These are phyloP conservation scores for Beauveria pseudobassiana DNA, from an alignment of 2,329 filamentous ascomycete genomes.

Conservation along the genomic window DNA sequence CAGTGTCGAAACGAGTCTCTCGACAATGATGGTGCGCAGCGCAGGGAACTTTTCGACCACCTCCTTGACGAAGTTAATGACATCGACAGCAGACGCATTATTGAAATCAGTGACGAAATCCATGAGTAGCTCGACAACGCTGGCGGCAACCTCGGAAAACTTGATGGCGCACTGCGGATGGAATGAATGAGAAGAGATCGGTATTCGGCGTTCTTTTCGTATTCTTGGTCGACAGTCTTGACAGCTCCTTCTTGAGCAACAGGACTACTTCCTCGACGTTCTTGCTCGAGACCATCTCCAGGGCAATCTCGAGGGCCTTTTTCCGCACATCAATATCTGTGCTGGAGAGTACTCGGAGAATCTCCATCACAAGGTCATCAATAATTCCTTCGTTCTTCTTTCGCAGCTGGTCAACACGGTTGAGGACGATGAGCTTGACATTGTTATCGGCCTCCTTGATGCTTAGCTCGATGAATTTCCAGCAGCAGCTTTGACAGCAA, in stretches of 20 bases:
- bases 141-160: slow-evolving; percentile 95
- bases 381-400: slow-evolving; percentile 85
- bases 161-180: slow-evolving; percentile 99
- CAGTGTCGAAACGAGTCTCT: slow-evolving; percentile 80
- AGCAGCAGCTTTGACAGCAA: slow-evolving; percentile 94
- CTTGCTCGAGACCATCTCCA: slow-evolving; percentile 98
- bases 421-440: slow-evolving; percentile 95
- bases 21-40: slow-evolving; percentile 78
- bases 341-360: slow-evolving; percentile 87
- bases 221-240: slow-evolving; percentile 97
- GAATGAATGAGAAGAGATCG: slow-evolving; percentile 91
- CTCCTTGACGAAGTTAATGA: slow-evolving; percentile 98
- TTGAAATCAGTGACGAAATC: slow-evolving; percentile 99
- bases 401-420: slow-evolving; percentile 81
- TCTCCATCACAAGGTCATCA: slow-evolving; percentile 94
- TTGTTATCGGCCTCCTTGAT: slow-evolving; percentile 99
- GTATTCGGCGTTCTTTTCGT: slow-evolving; percentile 96
- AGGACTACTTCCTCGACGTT: slow-evolving; percentile 97
- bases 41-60: slow-evolving; percentile 97
- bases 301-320: slow-evolving; percentile 81
- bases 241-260: slow-evolving; percentile 91
- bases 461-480: slow-evolving; percentile 92
- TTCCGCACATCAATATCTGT: slow-evolving; percentile 92
- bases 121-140: slow-evolving; percentile 94
- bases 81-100: slow-evolving; percentile 91